These are phyloP conservation scores for Penicillium hesseltinei DNA, from an alignment of 2,329 filamentous ascomycete species.

Conservation along the genomic window DNA sequence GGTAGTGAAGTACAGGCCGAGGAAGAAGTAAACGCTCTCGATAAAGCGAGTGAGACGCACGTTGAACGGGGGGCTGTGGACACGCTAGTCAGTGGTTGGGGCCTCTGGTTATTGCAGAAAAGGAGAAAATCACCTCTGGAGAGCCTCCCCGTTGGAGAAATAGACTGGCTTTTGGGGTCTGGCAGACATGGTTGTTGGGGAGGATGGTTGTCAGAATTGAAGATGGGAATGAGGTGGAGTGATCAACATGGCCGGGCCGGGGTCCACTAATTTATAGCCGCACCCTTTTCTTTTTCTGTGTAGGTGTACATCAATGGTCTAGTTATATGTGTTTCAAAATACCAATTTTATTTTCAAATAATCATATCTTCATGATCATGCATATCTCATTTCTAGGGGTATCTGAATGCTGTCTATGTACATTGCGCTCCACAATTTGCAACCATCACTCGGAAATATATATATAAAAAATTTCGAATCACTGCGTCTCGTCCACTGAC, in stretches of 20 bases:
- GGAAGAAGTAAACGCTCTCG: slow-evolving; percentile 46
- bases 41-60: slow-evolving; percentile 44
- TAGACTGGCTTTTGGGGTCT: slow-evolving; percentile 29
- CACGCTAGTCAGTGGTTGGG: neutral
- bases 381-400: slow-evolving; percentile 16
- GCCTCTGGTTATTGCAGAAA: neutral
- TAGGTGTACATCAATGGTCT: neutral
- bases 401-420: slow-evolving; percentile 26
- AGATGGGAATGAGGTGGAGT: slow-evolving; percentile 11
- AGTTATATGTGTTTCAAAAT: neutral
- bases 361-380: neutral
- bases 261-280: slow-evolving; percentile 6
- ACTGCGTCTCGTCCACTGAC: slow-evolving; percentile 12
- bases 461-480: neutral
- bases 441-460: slow-evolving; percentile 11
- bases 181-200: slow-evolving; percentile 31
- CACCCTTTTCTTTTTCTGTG: neutral
- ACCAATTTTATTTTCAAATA: neutral
- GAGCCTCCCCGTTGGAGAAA: slow-evolving; percentile 41
- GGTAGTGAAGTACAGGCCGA: slow-evolving; percentile 50
- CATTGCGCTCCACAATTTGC: slow-evolving; percentile 4
- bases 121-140: slow-evolving; percentile 31
- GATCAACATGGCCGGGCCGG: slow-evolving; percentile 7
- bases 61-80: slow-evolving; percentile 44
- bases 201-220: slow-evolving; percentile 1